Evolutionary conservation across 2,329 filamentous ascomycete species (phyloP).

Genomic region (Kalaharituber pfeilii): DNA sequence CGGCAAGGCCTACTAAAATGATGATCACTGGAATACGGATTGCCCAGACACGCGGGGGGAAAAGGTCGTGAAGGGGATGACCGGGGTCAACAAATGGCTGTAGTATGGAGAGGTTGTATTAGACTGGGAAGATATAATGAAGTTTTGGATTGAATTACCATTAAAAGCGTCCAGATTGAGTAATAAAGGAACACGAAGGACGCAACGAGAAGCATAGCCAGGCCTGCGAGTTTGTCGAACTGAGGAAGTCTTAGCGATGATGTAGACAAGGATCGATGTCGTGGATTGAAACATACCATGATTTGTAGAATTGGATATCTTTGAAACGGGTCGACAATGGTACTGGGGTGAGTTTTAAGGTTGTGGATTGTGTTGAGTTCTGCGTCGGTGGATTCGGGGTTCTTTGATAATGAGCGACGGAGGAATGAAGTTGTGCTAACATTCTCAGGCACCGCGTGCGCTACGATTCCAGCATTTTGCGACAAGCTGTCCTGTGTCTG

Average conservation of each 20-base stretch:
- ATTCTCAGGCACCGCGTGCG: no score
- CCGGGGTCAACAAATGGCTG: conserved; percentile 94
- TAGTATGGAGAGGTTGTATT: conserved; percentile 1
- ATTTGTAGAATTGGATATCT: neutral
- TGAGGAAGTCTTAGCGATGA: conserved; percentile 32
- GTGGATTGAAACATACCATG: no score
- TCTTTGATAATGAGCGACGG: neutral
- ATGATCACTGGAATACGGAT: conserved; percentile 97
- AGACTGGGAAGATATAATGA: neutral
- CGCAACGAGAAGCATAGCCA: conserved; percentile 58
- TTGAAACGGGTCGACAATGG: neutral
- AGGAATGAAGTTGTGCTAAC: no score
- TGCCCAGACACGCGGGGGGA: conserved; percentile 94
- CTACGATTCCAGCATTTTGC: no score
- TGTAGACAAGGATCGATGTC: neutral
- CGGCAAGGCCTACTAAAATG: conserved; percentile 73
- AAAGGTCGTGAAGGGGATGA: conserved; percentile 84
- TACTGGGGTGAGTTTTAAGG: no score
- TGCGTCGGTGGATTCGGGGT: neutral
- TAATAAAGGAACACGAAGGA: conserved; percentile 74
- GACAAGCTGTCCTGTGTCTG: no score
- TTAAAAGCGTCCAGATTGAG: conserved; percentile 90
- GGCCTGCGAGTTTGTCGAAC: conserved; percentile 76
- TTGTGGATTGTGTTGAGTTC: no score
- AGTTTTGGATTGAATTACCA: conserved; percentile 41